These are phyloP conservation scores for Hypoxylon sp. DNA, from an alignment of 2,329 filamentous ascomycete genomes.

Conservation along the genomic window DNA sequence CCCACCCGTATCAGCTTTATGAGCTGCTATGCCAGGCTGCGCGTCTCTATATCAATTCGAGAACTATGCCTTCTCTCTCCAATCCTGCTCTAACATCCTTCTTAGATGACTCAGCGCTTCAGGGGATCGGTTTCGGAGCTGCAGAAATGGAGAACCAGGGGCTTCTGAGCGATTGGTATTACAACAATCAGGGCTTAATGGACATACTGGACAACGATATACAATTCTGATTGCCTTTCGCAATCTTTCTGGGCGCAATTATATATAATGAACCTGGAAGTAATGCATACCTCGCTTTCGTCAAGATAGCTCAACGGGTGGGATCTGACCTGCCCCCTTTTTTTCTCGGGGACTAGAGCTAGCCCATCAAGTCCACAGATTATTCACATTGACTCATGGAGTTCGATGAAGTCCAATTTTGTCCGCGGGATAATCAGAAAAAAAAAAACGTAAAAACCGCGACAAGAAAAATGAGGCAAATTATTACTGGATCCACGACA, in stretches of 20 bases:
- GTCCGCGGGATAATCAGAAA: no score
- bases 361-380: no score
- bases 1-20: constrained; percentile 48
- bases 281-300: no score
- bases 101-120: constrained; percentile 24
- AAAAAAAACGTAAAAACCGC: no score
- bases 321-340: no score
- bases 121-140: constrained; percentile 7
- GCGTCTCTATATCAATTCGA: constrained; percentile 39
- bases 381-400: no score
- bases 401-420: no score
- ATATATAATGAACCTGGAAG: no score
- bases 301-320: no score
- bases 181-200: constrained; percentile 41
- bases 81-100: background rate
- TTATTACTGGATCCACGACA: no score
- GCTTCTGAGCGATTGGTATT: constrained; percentile 38
- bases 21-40: constrained; percentile 47
- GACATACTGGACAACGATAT: constrained; percentile 35
- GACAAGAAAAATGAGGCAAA: background rate
- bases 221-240: constrained; percentile 26
- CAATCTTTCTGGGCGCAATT: no score
- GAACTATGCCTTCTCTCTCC: background rate
- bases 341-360: no score
- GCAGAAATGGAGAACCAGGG: background rate